Conservation (phyloP, 257 asterid genomes). For the Verbascum thapsus region DNA sequence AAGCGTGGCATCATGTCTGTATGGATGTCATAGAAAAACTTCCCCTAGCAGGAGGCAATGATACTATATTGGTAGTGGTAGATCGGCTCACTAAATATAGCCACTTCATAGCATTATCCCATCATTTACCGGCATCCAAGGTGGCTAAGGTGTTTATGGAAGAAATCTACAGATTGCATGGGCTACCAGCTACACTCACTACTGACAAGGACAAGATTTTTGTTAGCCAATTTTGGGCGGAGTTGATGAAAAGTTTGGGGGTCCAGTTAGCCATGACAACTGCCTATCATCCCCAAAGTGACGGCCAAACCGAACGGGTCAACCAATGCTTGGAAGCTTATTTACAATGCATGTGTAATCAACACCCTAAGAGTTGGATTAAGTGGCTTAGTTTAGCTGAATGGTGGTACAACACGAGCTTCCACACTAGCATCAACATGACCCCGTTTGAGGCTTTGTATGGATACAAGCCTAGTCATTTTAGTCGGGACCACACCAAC, state of each 20-base stretch:
- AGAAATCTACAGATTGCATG: neutral
- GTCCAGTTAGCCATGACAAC: neutral
- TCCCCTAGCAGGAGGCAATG: too few species aligned
- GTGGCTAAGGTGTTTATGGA: neutral
- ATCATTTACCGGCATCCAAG: too few species aligned
- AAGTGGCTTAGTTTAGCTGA: slow-evolving; percentile 4
- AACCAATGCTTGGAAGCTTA: slow-evolving; percentile 11
- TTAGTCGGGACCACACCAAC: neutral
- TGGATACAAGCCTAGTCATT: neutral
- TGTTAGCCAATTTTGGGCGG: too few species aligned
- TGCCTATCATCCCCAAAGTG: slow-evolving; percentile 3
- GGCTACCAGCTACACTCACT: neutral
- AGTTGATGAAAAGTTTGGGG: neutral
- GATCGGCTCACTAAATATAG: too few species aligned
- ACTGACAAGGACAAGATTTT: too few species aligned
- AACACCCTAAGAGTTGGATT: neutral
- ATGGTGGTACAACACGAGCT: slow-evolving; percentile 16
- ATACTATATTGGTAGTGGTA: too few species aligned
- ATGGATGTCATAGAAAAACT: too few species aligned
- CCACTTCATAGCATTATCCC: too few species aligned
- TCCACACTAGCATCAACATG: too few species aligned
- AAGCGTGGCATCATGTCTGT: too few species aligned
- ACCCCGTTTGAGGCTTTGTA: too few species aligned
- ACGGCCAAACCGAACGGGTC: neutral
- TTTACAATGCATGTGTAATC: too few species aligned